Evolutionary conservation across 495 filamentous ascomycete genomes (phyloP).

Genomic region (Podospora bellae-mahoneyi): DNA sequence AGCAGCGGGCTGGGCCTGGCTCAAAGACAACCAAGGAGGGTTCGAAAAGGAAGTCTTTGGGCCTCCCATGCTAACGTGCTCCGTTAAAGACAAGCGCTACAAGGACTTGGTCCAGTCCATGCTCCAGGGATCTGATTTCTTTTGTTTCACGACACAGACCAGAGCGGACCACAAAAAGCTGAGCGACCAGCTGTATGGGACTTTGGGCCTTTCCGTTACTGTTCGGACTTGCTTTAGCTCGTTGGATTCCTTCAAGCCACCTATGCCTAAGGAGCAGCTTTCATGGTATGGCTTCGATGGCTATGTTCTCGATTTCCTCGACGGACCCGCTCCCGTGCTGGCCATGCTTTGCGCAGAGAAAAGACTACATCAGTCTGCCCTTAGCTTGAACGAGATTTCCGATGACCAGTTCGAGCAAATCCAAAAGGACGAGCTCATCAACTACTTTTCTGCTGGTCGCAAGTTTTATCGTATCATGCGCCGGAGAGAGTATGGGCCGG

Average conservation of each 20-base stretch:
- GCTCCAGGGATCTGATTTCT: constrained; percentile 59
- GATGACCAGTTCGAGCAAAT: constrained; percentile 61
- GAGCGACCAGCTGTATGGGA: constrained; percentile 48
- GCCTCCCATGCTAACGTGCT: constrained; percentile 78
- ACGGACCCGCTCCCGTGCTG: constrained; percentile 79
- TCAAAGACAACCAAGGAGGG: constrained; percentile 62
- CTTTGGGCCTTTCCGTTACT: constrained; percentile 60
- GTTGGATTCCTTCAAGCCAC: constrained; percentile 51
- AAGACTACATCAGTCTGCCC: constrained; percentile 61
- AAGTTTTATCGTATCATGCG: constrained; percentile 56
- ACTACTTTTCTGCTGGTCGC: constrained; percentile 61
- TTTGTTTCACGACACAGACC: constrained; percentile 73
- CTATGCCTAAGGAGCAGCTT: constrained; percentile 55
- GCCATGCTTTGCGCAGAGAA: constrained; percentile 76
- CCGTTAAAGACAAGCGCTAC: constrained; percentile 70
- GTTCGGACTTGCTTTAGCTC: constrained; percentile 55
- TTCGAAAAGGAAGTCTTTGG: constrained; percentile 85
- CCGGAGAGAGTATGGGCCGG: constrained; percentile 70
- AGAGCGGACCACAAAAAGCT: constrained; percentile 70
- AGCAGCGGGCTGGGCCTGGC: constrained; percentile 71
- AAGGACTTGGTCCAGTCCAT: constrained; percentile 71
- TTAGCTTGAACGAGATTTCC: constrained; percentile 58
- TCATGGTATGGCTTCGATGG: constrained; percentile 65
- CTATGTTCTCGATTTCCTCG: constrained; percentile 71
- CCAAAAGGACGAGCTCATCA: constrained; percentile 45